Evolutionary conservation across 2,329 filamentous ascomycete genomes (phyloP).

Genomic region (Trichoderma sp.): DNA sequence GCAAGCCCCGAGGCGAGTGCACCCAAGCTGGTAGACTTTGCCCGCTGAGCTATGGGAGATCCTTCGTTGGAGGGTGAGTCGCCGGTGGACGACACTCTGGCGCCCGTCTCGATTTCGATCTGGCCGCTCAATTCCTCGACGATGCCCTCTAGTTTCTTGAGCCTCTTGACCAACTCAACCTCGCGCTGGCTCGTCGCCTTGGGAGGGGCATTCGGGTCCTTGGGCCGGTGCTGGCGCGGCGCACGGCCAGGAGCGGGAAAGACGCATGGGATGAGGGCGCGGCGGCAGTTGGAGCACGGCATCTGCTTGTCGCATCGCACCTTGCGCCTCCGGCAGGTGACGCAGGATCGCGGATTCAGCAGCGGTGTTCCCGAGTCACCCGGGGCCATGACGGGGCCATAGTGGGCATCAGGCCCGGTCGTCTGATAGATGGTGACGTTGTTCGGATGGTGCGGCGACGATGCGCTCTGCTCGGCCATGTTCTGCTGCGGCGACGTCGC

Average conservation of each 20-base stretch:
- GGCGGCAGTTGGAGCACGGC: slow-evolving; percentile 73
- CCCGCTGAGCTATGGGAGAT: slow-evolving; percentile 19
- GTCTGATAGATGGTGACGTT: slow-evolving; percentile 44
- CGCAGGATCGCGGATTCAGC: slow-evolving; percentile 52
- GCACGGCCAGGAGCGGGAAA: slow-evolving; percentile 75
- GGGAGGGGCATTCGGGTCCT: slow-evolving; percentile 63
- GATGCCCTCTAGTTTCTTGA: slow-evolving; percentile 74
- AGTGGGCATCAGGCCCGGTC: slow-evolving; percentile 42
- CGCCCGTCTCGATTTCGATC: slow-evolving; percentile 54
- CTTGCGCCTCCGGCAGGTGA: slow-evolving; percentile 58
- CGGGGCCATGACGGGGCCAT: slow-evolving; percentile 38
- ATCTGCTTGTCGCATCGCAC: slow-evolving; percentile 79
- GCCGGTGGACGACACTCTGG: slow-evolving; percentile 34
- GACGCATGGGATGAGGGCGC: slow-evolving; percentile 69
- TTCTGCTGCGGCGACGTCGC: slow-evolving; percentile 28
- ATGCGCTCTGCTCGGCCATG: slow-evolving; percentile 20
- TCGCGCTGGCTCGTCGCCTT: slow-evolving; percentile 63
- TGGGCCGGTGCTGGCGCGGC: slow-evolving; percentile 65
- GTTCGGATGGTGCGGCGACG: slow-evolving; percentile 30
- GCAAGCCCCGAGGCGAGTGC: slow-evolving; percentile 12
- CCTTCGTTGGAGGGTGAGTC: slow-evolving; percentile 31
- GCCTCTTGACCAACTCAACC: slow-evolving; percentile 68
- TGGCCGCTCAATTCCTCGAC: slow-evolving; percentile 69
- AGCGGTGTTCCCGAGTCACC: slow-evolving; percentile 36
- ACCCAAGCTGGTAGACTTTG: slow-evolving; percentile 21